A percentile compares a stretch with the other conserved stretches of the same genome.
These are phyloP conservation scores for Aspergillus sclerotioniger DNA, from an alignment of 495 filamentous ascomycete genomes.

Conservation along the genomic window DNA sequence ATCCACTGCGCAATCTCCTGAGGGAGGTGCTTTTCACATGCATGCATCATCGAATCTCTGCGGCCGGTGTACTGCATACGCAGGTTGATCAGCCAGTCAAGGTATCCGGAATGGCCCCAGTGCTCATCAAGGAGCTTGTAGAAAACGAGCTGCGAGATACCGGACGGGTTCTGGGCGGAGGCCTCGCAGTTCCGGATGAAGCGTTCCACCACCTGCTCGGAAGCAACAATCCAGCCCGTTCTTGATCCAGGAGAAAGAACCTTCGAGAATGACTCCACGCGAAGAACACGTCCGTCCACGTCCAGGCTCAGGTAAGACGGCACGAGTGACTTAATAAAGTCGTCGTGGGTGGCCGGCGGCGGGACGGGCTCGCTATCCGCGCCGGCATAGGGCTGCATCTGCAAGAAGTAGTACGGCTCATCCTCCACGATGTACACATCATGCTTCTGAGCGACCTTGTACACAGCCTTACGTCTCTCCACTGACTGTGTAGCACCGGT, in stretches of 20 bases:
- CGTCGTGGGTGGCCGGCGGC: slow-evolving; percentile 53
- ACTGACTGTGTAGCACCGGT: slow-evolving; percentile 80
- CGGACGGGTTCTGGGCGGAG: slow-evolving; percentile 77
- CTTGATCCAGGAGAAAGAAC: slow-evolving; percentile 61
- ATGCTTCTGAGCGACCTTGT: slow-evolving; percentile 74
- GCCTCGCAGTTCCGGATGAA: slow-evolving; percentile 76
- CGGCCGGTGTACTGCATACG: slow-evolving; percentile 79
- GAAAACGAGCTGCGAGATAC: slow-evolving; percentile 76
- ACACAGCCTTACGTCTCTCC: slow-evolving; percentile 66
- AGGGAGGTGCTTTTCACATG: slow-evolving; percentile 80
- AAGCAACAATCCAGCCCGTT: slow-evolving; percentile 65
- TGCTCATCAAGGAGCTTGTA: slow-evolving; percentile 89
- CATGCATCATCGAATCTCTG: slow-evolving; percentile 71
- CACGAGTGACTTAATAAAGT: slow-evolving; percentile 59
- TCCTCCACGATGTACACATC: slow-evolving; percentile 90
- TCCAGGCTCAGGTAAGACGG: slow-evolving; percentile 63
- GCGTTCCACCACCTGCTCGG: slow-evolving; percentile 77
- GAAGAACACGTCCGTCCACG: slow-evolving; percentile 64
- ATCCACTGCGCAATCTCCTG: slow-evolving; percentile 77
- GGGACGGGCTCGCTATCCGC: slow-evolving; percentile 47
- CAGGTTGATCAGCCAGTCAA: slow-evolving; percentile 85
- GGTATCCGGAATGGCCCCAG: slow-evolving; percentile 91
- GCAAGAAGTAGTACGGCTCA: slow-evolving; percentile 96
- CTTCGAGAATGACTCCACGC: slow-evolving; percentile 69
- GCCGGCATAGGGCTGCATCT: slow-evolving; percentile 83